Conservation (phyloP, 1,284 basidiomycete genomes). For the Porogramme epimiltina region DNA sequence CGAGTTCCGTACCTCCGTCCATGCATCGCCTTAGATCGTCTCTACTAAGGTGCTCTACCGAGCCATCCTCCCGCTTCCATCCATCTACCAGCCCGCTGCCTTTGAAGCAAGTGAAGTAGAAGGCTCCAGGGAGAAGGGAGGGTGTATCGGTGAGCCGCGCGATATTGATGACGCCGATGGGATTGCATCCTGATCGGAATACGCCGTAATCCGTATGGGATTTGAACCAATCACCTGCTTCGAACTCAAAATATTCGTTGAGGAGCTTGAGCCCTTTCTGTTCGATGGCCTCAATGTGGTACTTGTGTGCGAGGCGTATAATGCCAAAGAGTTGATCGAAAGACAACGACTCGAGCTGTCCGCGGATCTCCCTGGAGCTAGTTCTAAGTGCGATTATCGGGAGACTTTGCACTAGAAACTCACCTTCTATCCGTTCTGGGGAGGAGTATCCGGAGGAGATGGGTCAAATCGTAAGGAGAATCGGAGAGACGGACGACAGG, state of each 20-base stretch:
- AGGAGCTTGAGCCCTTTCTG: background rate
- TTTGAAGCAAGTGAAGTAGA: background rate
- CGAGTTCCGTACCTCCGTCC: no score
- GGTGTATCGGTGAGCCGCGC: background rate
- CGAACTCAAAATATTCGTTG: no score
- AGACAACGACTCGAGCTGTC: no score
- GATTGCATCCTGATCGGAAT: background rate
- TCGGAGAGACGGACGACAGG: conserved; percentile 16
- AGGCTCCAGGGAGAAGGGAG: background rate
- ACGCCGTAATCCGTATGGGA: background rate
- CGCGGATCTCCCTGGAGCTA: no score
- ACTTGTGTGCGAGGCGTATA: background rate
- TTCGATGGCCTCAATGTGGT: background rate
- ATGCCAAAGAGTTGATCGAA: no score
- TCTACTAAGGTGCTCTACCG: background rate
- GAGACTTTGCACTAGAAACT: no score
- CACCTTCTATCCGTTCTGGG: background rate
- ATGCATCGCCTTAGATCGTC: background rate
- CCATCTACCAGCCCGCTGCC: background rate
- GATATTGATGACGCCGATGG: conserved; percentile 4
- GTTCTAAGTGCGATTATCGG: no score
- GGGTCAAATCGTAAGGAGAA: conserved; percentile 4
- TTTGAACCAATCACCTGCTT: background rate
- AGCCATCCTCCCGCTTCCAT: background rate
- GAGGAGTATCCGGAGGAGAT: conserved; percentile 8